Conservation (phyloP, 148 eudicot species). For the Cornus florida region DNA sequence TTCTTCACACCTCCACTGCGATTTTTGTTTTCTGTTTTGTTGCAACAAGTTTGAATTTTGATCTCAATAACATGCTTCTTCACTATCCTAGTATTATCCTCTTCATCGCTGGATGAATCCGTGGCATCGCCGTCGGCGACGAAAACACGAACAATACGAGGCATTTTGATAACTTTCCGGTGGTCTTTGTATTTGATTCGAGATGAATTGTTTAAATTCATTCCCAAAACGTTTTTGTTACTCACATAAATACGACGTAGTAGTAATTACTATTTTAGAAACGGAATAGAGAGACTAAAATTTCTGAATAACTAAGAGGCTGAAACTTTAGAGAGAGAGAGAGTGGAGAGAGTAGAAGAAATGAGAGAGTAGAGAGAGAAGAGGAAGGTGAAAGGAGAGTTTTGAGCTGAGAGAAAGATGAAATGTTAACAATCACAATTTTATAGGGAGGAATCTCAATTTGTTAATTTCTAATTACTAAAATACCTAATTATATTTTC, state of each 20-base stretch:
- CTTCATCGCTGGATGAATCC: slow-evolving; percentile 53
- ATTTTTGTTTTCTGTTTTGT: neutral
- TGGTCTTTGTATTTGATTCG: neutral
- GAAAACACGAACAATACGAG: slow-evolving; percentile 41
- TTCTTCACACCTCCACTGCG: slow-evolving; percentile 4
- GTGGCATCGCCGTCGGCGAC: slow-evolving; percentile 60
- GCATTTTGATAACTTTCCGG: neutral
- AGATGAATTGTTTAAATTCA: neutral
- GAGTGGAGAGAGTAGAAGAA: neutral
- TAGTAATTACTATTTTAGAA: too few relatives aligned
- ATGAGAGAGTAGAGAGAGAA: neutral
- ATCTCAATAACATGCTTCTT: slow-evolving; percentile 44
- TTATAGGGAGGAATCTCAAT: neutral
- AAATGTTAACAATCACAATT: neutral
- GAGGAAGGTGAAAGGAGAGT: neutral
- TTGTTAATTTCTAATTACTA: neutral
- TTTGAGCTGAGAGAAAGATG: neutral
- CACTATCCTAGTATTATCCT: slow-evolving; percentile 8
- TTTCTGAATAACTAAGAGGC: too few relatives aligned
- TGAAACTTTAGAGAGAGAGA: neutral
- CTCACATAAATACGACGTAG: too few relatives aligned
- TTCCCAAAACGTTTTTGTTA: too few relatives aligned
- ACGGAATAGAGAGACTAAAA: neutral
- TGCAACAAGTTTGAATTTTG: slow-evolving; percentile 17
- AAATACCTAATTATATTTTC: neutral